Base-by-base conservation (phyloP, 768 basidiomycete species). In the Leccinum longicurvipes region DNA sequence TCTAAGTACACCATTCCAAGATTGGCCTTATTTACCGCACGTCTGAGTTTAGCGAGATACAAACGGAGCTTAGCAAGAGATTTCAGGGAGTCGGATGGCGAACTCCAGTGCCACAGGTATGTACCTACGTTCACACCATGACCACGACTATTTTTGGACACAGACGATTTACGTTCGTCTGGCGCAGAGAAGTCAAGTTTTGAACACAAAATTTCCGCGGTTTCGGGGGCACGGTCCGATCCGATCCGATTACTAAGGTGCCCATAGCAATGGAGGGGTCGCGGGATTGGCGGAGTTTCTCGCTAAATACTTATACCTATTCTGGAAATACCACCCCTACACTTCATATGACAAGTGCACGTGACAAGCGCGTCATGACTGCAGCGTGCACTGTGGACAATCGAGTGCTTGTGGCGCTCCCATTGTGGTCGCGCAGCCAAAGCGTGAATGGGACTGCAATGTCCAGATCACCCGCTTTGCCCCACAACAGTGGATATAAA, bases 341-440 rank as follows among this genome's bases (percentile, higher is more conserved):
- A n/a, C n/a, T 11, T n/a, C 10, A 3, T 6, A 23, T 21, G 23
- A 27, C 25, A 24, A 51, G 19, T 55, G 50, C 62, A 60, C 59
- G 57, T 60, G 62, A 63, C 55, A n/a, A 27, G 51, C 62, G 36
- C 58, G 58, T 19, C n/a, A n/a, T n/a, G n/a, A n/a, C n/a, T n/a
- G n/a, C n/a, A n/a, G n/a, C n/a, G n/a, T n/a, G n/a, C n/a, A 31
- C 36, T 48, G 58, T 52, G 56, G 29, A 42, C 46, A 19, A 29
- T 41, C 28, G 21, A 29, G 21, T 48, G 31, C 31, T 14, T 25
- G 54, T 52, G 46, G 50, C 19, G 32, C 45, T n/a, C 21, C 15
- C 19, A 45, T 11, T 54, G 62, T 52, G 56, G 60, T 50, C 48
- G 6, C n/a, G 29, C 6, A 50, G 23, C 12, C 57, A 50, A 62